Evolutionary conservation across 345 rosid species (phyloP).

Genomic region (Eutrema heterophyllum): DNA sequence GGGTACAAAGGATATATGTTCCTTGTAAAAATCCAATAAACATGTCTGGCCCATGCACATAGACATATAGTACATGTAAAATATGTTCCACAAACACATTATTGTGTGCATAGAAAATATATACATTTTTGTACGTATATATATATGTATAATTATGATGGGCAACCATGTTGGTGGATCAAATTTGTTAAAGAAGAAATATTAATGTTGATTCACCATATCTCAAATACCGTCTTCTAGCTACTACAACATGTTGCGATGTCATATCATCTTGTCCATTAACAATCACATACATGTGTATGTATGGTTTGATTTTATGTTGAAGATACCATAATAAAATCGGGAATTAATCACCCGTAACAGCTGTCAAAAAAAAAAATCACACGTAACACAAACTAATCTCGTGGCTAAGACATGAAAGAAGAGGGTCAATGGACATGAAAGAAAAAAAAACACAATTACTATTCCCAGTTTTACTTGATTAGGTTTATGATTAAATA

Average conservation of each 20-base stretch:
- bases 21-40: constrained; percentile 1
- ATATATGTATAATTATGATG: constrained; percentile 12
- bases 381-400: not conserved
- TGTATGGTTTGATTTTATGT: not conserved
- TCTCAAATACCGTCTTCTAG: constrained; percentile 23
- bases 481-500: constrained; percentile 6
- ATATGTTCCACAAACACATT: constrained; percentile 7
- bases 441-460: too few species aligned
- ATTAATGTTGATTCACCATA: constrained; percentile 23
- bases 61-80: constrained; percentile 3
- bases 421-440: not conserved
- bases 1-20: constrained; percentile 18
- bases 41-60: constrained; percentile 11
- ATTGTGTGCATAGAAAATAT: not conserved
- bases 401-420: not conserved
- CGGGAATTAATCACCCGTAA: not conserved
- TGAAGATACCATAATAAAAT: not conserved
- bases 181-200: not conserved
- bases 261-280: constrained; percentile 19
- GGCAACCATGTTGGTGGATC: constrained; percentile 16
- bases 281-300: not conserved
- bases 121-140: not conserved
- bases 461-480: not conserved
- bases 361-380: not conserved
- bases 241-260: constrained; percentile 23